These are phyloP conservation scores for Paramecium caudatum DNA, from an alignment of 73 alveolate genomes.

Conservation along the genomic window DNA sequence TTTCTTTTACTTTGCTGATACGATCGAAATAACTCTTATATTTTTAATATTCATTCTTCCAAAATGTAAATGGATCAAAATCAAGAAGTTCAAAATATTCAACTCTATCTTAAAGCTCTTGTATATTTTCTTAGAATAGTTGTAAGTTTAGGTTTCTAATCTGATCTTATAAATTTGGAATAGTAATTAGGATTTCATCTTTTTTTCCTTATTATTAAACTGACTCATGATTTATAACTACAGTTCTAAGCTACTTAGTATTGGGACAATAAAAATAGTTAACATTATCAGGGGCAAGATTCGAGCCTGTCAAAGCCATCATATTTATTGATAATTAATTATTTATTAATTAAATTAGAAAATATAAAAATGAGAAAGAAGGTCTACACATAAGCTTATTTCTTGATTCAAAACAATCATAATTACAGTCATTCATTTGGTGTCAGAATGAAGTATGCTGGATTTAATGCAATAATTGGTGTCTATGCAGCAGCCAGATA, in stretches of 20 bases:
- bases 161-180: too few relatives aligned
- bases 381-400: slow-evolving; percentile 73
- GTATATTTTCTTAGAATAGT: too few relatives aligned
- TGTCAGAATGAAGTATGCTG: slow-evolving; percentile 74
- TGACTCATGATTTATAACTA: too few relatives aligned
- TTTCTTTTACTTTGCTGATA: not conserved
- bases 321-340: too few relatives aligned
- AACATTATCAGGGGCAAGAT: too few relatives aligned
- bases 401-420: slow-evolving; percentile 66
- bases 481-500: slow-evolving; percentile 64
- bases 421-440: slow-evolving; percentile 76
- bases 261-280: too few relatives aligned
- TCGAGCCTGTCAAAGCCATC: too few relatives aligned
- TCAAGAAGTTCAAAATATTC: not conserved
- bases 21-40: not conserved
- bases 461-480: slow-evolving; percentile 71
- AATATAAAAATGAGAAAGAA: slow-evolving; percentile 67
- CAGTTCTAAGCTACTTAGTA: too few relatives aligned
- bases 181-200: too few relatives aligned
- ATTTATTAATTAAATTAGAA: too few relatives aligned
- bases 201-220: too few relatives aligned
- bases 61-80: not conserved
- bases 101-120: not conserved
- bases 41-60: not conserved
- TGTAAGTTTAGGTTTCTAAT: too few relatives aligned